A percentile compares a stretch with the other conserved stretches of the same genome.
Conservation (phyloP, 2,329 filamentous ascomycete genomes). For the Atkinsonella texensis region DNA sequence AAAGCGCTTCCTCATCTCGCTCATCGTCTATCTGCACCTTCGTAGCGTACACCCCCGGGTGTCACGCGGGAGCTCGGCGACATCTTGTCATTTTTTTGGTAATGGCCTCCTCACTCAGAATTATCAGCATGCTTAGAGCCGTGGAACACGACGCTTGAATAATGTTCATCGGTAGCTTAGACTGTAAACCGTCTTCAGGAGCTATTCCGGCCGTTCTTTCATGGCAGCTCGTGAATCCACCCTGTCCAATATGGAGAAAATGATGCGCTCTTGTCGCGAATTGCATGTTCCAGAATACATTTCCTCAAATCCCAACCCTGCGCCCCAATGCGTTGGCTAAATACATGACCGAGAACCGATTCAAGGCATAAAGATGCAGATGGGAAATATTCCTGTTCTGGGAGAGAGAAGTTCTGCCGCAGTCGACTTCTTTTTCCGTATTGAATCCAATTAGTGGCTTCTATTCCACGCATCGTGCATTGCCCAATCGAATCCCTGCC, state of each 20-base stretch:
- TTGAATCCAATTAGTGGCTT: not conserved
- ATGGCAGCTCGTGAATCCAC: too few relatives aligned
- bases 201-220: too few relatives aligned
- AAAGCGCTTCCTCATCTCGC: constrained; percentile 31
- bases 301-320: too few relatives aligned
- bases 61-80: constrained; percentile 41
- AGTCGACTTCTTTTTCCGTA: not conserved
- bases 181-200: too few relatives aligned
- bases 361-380: too few relatives aligned
- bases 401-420: not conserved
- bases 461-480: constrained; percentile 5
- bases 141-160: too few relatives aligned
- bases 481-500: constrained; percentile 5
- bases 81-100: constrained; percentile 43
- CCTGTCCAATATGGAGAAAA: too few relatives aligned
- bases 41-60: constrained; percentile 40
- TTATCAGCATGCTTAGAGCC: constrained; percentile 52
- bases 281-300: too few relatives aligned
- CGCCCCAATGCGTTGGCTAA: too few relatives aligned
- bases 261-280: too few relatives aligned
- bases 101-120: constrained; percentile 51
- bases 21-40: constrained; percentile 43
- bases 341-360: too few relatives aligned
- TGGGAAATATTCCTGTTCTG: not conserved
- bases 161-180: too few relatives aligned